Base-by-base conservation (phyloP, 805 yeast genomes). In the Schwanniomyces vanrijiae region DNA sequence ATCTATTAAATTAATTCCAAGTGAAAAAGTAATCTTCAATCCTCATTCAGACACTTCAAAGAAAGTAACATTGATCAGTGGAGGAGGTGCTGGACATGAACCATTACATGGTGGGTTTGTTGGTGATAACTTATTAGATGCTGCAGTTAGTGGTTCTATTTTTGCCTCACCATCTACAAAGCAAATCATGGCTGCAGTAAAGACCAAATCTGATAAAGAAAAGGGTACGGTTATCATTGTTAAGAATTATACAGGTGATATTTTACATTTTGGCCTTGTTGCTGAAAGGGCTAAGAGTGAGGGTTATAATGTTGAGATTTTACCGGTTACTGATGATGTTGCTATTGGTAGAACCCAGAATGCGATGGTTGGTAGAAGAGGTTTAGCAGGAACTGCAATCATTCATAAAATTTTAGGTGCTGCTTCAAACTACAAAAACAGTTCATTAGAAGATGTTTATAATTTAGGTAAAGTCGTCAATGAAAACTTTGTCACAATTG, bases 61-160 rank as follows among this genome's bases (percentile, higher is more conserved):
- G 22, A 86, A 88, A 58, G 86, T 90, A 38, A 79, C 88, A 5
- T 59, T 91, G 42, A 69, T 91, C 22, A 83, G 96, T 28, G 97
- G 97, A 49, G 98, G 98, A 46, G 97, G 97, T 22, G 83, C 91
- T 11, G 98, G 98, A 41, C 98, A 91, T 61, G 98, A 91, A 66
- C 97, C 97, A 21, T 76, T 90, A 3, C 97, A 92, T 60, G 91
- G 88, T 7, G 97, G 96, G 0, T 91, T 83, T 63, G 90, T 91
- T 19, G 97, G 97, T 10, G 76, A 81, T 11, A 95, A 95, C 42
- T 69, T 86, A 55, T 66, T 91, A 35, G 89, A 88, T 54, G 95
- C 84, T 35, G 97, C 96, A 0, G 96, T 91, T 4, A 82, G 90
- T 45, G 98, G 98, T 31, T 82, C 85, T 45, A 78, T 89, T n/a